These are phyloP conservation scores for Globisporangium solare DNA, from an alignment of 352 stramenopile species.

Conservation along the genomic window DNA sequence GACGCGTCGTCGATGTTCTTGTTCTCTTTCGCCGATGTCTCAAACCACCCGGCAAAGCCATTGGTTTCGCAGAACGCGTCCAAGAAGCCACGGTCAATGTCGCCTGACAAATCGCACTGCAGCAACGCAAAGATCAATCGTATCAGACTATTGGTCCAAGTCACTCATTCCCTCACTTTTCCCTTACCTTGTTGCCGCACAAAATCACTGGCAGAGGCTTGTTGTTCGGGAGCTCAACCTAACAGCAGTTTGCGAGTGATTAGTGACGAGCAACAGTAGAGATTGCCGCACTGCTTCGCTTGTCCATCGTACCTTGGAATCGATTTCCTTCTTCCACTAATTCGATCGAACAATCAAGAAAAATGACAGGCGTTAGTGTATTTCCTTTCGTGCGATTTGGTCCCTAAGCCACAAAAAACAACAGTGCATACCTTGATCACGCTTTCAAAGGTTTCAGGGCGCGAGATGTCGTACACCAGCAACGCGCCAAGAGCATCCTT, in stretches of 20 bases:
- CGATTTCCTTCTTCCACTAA: slow-evolving; percentile 93
- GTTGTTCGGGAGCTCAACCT: slow-evolving; percentile 87
- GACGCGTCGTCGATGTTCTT: slow-evolving; percentile 88
- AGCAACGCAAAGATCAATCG: background rate
- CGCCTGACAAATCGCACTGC: slow-evolving; percentile 81
- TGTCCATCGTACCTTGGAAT: slow-evolving; percentile 68
- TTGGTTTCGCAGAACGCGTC: slow-evolving; percentile 88
- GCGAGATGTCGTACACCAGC: slow-evolving; percentile 91
- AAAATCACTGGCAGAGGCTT: slow-evolving; percentile 89
- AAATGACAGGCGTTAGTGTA: too few species aligned
- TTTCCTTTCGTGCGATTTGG: background rate
- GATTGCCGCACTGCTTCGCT: background rate
- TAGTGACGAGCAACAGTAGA: background rate
- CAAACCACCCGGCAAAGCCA: slow-evolving; percentile 90
- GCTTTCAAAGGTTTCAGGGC: slow-evolving; percentile 89
- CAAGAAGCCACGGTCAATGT: slow-evolving; percentile 72
- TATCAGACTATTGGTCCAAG: background rate
- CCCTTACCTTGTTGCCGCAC: slow-evolving; percentile 88
- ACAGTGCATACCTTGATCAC: slow-evolving; percentile 61
- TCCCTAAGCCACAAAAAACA: background rate
- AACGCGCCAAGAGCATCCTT: slow-evolving; percentile 89
- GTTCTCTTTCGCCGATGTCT: slow-evolving; percentile 92
- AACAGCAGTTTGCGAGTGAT: background rate
- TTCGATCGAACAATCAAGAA: background rate
- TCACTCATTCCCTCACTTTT: background rate